phyloP scores from a whole-genome alignment of 192 early-diverging fungal species.

The Coemansia sp. region DNA sequence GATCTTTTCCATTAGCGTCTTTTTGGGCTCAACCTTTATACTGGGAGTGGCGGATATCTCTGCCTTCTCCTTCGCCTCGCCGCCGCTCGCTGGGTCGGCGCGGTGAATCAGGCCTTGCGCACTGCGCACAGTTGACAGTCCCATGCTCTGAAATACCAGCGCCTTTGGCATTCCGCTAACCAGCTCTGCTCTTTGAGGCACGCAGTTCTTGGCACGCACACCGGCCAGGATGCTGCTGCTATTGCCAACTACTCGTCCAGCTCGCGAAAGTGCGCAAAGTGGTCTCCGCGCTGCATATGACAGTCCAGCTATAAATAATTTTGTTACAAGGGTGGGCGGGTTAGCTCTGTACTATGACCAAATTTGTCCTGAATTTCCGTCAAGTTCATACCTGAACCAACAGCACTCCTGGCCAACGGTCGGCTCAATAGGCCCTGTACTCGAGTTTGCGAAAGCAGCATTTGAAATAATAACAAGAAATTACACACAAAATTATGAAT shows the following conservation, averaged over 20 bases:
- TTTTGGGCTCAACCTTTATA: slow-evolving; percentile 44
- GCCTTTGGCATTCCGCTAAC: slow-evolving; percentile 13
- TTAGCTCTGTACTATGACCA: neutral
- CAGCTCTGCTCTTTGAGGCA: neutral
- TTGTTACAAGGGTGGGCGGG: neutral
- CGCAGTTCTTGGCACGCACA: neutral
- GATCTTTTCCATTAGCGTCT: slow-evolving; percentile 70
- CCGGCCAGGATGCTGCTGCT: slow-evolving; percentile 4
- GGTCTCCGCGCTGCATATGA: slow-evolving; percentile 13
- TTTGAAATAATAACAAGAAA: neutral
- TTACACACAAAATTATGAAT: neutral
- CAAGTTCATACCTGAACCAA: neutral
- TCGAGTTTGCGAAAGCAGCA: slow-evolving; percentile 16
- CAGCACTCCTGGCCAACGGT: neutral
- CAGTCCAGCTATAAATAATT: slow-evolving; percentile 11
- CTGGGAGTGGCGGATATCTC: neutral
- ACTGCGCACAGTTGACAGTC: slow-evolving; percentile 33
- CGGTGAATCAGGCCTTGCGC: slow-evolving; percentile 15
- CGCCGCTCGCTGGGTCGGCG: neutral
- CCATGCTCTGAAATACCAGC: slow-evolving; percentile 28
- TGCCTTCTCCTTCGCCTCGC: slow-evolving; percentile 14
- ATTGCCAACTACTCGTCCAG: neutral
- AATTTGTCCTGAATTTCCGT: neutral
- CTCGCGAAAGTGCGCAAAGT: neutral
- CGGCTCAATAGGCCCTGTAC: slow-evolving; percentile 3